These are phyloP conservation scores for Amesomyces nigricolor DNA, from an alignment of 2,329 filamentous ascomycete genomes.

Conservation along the genomic window DNA sequence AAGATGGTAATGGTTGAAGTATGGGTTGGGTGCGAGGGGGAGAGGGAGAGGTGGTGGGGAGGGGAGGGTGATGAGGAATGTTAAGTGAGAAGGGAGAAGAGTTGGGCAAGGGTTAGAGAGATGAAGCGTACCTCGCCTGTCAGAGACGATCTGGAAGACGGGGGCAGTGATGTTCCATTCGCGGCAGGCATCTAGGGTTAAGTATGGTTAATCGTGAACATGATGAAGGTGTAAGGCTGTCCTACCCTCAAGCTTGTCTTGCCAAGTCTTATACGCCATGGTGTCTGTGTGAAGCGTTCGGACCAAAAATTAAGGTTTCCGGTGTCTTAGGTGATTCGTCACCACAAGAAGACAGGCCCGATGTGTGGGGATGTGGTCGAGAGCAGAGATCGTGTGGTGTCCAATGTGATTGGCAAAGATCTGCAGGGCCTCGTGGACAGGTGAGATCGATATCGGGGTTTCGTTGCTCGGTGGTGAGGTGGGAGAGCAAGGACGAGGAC, in stretches of 20 bases:
- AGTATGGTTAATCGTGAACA: neutral
- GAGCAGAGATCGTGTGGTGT: neutral
- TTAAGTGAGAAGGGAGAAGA: too few relatives aligned
- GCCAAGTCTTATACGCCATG: conserved; percentile 29
- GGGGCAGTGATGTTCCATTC: conserved; percentile 29
- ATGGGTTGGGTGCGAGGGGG: too few relatives aligned
- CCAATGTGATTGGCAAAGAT: neutral
- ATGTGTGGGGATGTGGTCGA: conserved; percentile 13
- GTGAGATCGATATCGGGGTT: neutral
- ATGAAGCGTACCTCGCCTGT: conserved; percentile 30
- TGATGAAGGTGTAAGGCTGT: neutral
- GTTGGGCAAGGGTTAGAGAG: neutral
- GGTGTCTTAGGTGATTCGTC: neutral
- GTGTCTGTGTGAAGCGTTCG: neutral
- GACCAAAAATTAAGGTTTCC: neutral
- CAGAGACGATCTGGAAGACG: conserved; percentile 32
- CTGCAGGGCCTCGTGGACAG: neutral
- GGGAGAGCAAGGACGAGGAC: neutral
- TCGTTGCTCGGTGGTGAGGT: neutral
- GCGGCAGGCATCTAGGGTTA: conserved; percentile 29
- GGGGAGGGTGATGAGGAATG: too few relatives aligned
- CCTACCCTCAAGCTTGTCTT: conserved; percentile 31
- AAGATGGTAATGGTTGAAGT: too few relatives aligned
- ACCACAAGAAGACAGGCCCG: too few relatives aligned
- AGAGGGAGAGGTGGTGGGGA: too few relatives aligned